Evolutionary conservation across 768 basidiomycete species (phyloP).

Genomic region (Lanmaoa rubissima): DNA sequence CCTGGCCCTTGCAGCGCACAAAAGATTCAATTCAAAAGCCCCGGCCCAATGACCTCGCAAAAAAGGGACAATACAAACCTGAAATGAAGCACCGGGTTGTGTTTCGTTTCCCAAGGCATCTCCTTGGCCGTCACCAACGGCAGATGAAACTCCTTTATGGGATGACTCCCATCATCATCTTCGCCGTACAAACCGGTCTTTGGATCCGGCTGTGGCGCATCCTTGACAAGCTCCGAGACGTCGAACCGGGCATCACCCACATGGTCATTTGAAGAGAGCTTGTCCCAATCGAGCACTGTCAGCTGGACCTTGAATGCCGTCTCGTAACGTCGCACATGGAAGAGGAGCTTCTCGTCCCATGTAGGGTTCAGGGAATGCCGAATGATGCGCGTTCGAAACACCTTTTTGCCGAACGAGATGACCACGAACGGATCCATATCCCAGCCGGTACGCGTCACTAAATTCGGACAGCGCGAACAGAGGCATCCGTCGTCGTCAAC

Average conservation of each 20-base stretch:
- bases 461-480: neutral
- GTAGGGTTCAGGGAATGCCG: conserved; percentile 81
- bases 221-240: conserved; percentile 64
- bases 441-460: conserved; percentile 84
- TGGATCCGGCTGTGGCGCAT: conserved; percentile 64
- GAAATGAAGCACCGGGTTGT: conserved; percentile 67
- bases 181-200: conserved; percentile 47
- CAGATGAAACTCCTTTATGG: conserved; percentile 74
- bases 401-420: conserved; percentile 94
- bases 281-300: conserved; percentile 95
- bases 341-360: conserved; percentile 95
- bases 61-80: conserved; percentile 38
- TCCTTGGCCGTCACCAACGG: conserved; percentile 61
- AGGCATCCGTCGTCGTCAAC: neutral
- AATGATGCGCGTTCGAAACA: conserved; percentile 89
- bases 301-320: conserved; percentile 75
- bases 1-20: conserved; percentile 60
- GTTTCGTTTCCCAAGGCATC: conserved; percentile 67
- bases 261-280: conserved; percentile 83
- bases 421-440: conserved; percentile 99
- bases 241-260: conserved; percentile 79
- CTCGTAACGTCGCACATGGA: conserved; percentile 91
- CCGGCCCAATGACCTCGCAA: neutral
- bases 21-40: conserved; percentile 3
- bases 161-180: conserved; percentile 33